phyloP scores from a whole-genome alignment of 2,329 filamentous ascomycete genomes.

The Phyllosticta paracitricarpa region DNA sequence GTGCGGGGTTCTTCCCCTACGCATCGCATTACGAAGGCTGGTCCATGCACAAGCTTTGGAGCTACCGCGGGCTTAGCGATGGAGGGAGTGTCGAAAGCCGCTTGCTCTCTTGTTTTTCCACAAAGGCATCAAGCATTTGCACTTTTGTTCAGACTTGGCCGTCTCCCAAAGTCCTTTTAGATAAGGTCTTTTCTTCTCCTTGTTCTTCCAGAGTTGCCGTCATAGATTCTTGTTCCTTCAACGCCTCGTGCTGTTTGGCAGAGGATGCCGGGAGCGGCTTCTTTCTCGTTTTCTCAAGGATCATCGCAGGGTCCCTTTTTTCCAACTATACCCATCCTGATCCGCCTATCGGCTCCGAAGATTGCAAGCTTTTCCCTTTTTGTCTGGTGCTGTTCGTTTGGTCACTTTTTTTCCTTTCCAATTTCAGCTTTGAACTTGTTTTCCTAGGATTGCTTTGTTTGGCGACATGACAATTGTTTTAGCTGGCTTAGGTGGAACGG shows the following conservation, averaged over 20 bases:
- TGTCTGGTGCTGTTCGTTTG: background rate
- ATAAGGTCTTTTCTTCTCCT: background rate
- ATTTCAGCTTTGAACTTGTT: background rate
- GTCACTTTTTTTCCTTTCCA: background rate
- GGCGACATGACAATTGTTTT: slow-evolving; percentile 3
- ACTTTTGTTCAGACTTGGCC: background rate
- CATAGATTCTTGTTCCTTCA: background rate
- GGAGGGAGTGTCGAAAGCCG: background rate
- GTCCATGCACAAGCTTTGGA: background rate
- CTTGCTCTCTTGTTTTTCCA: background rate
- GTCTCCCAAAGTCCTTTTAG: background rate
- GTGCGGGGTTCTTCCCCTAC: background rate
- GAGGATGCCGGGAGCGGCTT: background rate
- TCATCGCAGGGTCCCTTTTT: slow-evolving; percentile 2
- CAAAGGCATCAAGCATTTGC: background rate
- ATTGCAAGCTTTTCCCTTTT: slow-evolving; percentile 2
- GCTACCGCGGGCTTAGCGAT: background rate
- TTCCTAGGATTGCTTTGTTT: background rate
- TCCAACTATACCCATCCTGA: slow-evolving; percentile 9
- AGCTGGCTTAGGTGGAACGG: background rate
- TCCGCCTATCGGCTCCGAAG: slow-evolving; percentile 4
- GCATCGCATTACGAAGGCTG: background rate
- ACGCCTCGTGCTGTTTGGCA: background rate
- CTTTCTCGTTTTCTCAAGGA: background rate
- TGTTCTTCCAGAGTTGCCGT: background rate